Evolutionary conservation across 805 yeast genomes (phyloP), one percentile per base, ranked within the genome.

Genomic region (Lachancea nothofagi): DNA sequence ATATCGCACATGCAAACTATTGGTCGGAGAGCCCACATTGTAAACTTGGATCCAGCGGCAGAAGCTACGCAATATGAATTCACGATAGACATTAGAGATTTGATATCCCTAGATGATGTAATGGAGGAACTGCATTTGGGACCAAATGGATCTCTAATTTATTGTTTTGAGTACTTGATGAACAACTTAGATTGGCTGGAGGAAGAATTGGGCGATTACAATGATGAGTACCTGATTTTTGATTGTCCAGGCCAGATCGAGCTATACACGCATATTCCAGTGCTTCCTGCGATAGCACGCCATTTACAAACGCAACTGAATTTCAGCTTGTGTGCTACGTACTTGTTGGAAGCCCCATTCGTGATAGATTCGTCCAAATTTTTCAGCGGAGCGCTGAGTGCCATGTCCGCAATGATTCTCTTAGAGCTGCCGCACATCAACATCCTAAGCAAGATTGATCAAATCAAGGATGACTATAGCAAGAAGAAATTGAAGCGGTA

Each of bases 221-320:
- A 84, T 51, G 97, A 93, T 56, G 98, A 93, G 54, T 90, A 86
- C 54, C 69, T 90, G 49, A 87, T 90, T 21, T 88, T 90, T 60
- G 97, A 90, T 59, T 89, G 97, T 62, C 97, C 97, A 0, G 97
- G 97, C 0, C 97, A 90, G 59, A 89, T 90, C 45, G 98, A 90
- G 61, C 70, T 90, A 17, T 90, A 90, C 57, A 87, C 95, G 5
- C 99, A 93, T 62, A 77, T 90, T 24, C 97, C 97, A 0, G 90
- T 88, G 6, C 69, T 93, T 38, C 98, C 98, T 1, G 75, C 87
- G 2, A 78, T 93, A 5, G 93, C 87, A 7, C 81, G 80, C 48
- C 97, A 93, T 64, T 69, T 93, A 48, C 83, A 80, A 53, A 77
- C 77, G 41, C 81, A 77, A 46, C 67, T 89, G 56, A 85, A 84